phyloP scores from a whole-genome alignment of 2,329 filamentous ascomycete species.

The Talaromyces piceae region DNA sequence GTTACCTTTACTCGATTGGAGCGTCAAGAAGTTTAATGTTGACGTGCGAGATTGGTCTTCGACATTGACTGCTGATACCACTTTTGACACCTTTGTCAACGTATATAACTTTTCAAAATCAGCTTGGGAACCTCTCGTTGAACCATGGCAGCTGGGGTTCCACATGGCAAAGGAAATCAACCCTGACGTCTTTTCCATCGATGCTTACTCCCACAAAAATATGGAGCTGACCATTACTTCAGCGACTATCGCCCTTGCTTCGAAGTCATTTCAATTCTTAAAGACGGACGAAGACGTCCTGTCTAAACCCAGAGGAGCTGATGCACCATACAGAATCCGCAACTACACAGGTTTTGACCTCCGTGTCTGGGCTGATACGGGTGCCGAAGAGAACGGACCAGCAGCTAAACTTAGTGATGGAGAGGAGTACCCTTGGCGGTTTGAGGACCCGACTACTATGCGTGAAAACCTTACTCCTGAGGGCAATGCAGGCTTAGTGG shows the following conservation, averaged over 20 bases:
- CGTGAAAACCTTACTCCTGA: conserved; percentile 86
- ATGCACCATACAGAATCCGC: conserved; percentile 86
- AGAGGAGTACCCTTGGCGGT: conserved; percentile 88
- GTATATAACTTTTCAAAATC: conserved; percentile 99
- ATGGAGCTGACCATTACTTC: conserved; percentile 91
- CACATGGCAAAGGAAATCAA: conserved; percentile 72
- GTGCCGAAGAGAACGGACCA: conserved; percentile 57
- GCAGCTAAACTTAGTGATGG: conserved; percentile 77
- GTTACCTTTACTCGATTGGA: conserved; percentile 87
- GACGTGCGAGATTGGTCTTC: conserved; percentile 87
- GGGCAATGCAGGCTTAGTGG: conserved; percentile 68
- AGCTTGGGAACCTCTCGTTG: conserved; percentile 91
- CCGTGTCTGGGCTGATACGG: conserved; percentile 70
- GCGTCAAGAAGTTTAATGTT: conserved; percentile 80
- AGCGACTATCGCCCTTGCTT: conserved; percentile 84
- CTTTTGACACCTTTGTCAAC: conserved; percentile 90
- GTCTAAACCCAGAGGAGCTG: conserved; percentile 82
- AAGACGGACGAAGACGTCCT: conserved; percentile 83
- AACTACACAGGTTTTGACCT: conserved; percentile 95
- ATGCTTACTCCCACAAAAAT: conserved; percentile 79
- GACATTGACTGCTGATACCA: conserved; percentile 76
- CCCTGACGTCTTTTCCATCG: conserved; percentile 70
- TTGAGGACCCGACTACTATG: conserved; percentile 94
- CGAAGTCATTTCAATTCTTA: conserved; percentile 87
- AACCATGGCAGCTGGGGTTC: conserved; percentile 93